phyloP scores from a whole-genome alignment of 1,284 basidiomycete genomes.

The Melampsora larici-populina region DNA sequence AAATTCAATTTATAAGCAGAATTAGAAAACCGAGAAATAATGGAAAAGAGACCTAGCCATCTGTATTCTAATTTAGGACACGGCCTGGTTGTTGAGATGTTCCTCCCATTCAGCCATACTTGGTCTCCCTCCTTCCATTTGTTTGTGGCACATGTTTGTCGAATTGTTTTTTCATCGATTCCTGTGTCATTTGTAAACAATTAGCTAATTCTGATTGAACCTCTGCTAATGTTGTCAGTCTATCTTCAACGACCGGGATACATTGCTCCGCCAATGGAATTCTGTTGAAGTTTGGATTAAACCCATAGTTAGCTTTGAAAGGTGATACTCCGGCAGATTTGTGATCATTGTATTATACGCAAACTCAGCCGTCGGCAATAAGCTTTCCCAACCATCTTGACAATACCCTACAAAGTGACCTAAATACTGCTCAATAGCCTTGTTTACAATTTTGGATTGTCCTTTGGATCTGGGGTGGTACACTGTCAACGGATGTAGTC shows the following conservation, averaged over 20 bases:
- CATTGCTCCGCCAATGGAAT: not conserved
- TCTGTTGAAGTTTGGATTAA: not conserved
- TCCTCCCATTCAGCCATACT: too few species aligned
- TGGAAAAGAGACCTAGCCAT: too few species aligned
- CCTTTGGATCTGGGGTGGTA: not conserved
- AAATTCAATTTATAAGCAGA: conserved; percentile 1
- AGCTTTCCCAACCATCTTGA: not conserved
- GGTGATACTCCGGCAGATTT: not conserved
- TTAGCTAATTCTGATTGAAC: not conserved
- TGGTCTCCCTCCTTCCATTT: not conserved
- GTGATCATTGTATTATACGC: conserved; percentile 2
- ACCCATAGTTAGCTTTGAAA: conserved; percentile 6
- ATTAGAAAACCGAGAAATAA: too few species aligned
- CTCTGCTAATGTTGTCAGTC: not conserved
- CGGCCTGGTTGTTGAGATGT: not conserved
- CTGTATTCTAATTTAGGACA: too few species aligned
- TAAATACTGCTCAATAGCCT: too few species aligned
- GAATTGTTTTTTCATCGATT: conserved; percentile 10
- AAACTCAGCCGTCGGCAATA: not conserved
- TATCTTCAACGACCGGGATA: not conserved
- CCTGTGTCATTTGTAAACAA: not conserved
- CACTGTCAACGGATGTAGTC: not conserved
- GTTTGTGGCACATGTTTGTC: not conserved
- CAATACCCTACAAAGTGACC: not conserved
- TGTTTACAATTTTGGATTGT: too few species aligned